Percentiles rank a stretch among this genome's conserved stretches.
Evolutionary conservation across 192 early-diverging fungal species (phyloP).

Genomic region (Spizellomyces punctatus): DNA sequence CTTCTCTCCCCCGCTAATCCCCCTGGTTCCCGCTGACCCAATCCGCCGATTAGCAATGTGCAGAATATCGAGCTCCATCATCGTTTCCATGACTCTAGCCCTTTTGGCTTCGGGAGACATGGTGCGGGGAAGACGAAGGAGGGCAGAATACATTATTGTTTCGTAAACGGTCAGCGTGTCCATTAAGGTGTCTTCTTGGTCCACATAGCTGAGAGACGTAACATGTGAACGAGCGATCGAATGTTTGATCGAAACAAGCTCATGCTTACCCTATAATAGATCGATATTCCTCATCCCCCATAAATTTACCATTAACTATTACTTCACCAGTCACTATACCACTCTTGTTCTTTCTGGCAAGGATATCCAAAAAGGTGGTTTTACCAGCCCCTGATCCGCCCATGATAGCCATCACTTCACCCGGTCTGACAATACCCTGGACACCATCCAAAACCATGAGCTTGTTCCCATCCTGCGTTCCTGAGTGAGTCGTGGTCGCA

Average conservation of each 20-base stretch:
- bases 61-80: constrained; percentile 85
- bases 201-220: constrained; percentile 65
- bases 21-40: constrained; percentile 67
- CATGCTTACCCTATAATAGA: constrained; percentile 42
- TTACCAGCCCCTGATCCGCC: constrained; percentile 92
- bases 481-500: background rate
- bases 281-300: constrained; percentile 60
- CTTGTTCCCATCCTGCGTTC: constrained; percentile 26
- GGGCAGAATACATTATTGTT: constrained; percentile 85
- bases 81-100: constrained; percentile 61
- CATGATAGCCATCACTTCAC: constrained; percentile 91
- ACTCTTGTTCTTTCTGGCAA: constrained; percentile 77
- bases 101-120: constrained; percentile 58
- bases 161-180: constrained; percentile 88
- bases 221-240: background rate
- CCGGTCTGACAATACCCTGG: constrained; percentile 76
- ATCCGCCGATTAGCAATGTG: constrained; percentile 80
- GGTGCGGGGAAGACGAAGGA: constrained; percentile 74
- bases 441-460: constrained; percentile 63
- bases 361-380: constrained; percentile 87
- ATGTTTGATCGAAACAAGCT: background rate
- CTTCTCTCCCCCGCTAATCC: constrained; percentile 91
- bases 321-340: constrained; percentile 78
- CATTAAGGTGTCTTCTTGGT: constrained; percentile 90
- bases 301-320: constrained; percentile 75